Evolutionary conservation across 768 basidiomycete species (phyloP).

Genomic region (Terana coerulea): DNA sequence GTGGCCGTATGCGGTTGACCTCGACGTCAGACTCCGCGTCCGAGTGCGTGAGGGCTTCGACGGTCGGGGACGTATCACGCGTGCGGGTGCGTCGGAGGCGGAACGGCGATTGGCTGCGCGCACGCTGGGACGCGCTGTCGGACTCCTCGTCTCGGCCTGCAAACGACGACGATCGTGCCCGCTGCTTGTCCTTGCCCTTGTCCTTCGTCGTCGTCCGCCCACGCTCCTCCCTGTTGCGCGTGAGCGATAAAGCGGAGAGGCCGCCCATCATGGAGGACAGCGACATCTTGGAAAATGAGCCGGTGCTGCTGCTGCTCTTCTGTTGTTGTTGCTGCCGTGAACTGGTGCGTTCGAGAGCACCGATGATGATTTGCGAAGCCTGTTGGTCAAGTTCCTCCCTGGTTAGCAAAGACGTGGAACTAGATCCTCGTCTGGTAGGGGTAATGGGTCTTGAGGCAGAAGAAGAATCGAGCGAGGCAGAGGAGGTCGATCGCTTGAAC

Average conservation of each 20-base stretch:
- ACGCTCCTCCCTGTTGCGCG: constrained; percentile 44
- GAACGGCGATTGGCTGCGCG: constrained; percentile 82
- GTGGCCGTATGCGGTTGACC: constrained; percentile 46
- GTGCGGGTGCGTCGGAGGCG: constrained; percentile 62
- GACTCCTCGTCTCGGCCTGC: constrained; percentile 34
- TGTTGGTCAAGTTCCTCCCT: constrained; percentile 44
- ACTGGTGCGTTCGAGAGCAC: constrained; percentile 46
- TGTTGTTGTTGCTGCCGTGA: constrained; percentile 21
- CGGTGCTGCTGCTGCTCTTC: constrained; percentile 25
- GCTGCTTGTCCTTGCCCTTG: constrained; percentile 31
- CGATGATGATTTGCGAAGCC: constrained; percentile 40
- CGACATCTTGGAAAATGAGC: constrained; percentile 60
- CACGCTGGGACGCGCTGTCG: constrained; percentile 41
- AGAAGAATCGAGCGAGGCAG: constrained; percentile 23
- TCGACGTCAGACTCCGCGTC: constrained; percentile 62
- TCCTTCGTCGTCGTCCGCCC: constrained; percentile 48
- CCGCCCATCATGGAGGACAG: constrained; percentile 71
- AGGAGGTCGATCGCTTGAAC: constrained; percentile 23
- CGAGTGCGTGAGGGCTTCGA: constrained; percentile 51
- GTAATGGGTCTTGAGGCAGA: constrained; percentile 26
- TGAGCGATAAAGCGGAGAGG: constrained; percentile 59
- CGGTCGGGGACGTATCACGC: constrained; percentile 47
- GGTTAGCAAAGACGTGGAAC: constrained; percentile 29
- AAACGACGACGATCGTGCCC: constrained; percentile 33
- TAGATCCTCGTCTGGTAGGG: constrained; percentile 27